Evolutionary conservation across 2,329 filamentous ascomycete species (phyloP), one percentile per base, ranked within the genome.

Genomic region (Fusarium anguioides): DNA sequence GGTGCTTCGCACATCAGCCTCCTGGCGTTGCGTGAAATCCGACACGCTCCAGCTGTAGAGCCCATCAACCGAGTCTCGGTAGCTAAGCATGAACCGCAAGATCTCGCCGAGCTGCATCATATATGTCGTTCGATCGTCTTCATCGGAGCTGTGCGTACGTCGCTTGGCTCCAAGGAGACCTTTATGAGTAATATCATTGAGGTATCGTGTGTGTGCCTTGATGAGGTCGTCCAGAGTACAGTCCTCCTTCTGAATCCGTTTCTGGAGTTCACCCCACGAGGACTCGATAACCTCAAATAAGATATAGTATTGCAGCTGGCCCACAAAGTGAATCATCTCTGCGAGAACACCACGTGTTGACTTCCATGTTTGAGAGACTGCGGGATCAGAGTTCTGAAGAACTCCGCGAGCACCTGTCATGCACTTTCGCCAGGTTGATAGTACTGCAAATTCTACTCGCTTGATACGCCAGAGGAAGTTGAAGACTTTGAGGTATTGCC

Each of bases 391-490:
- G 29, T 87, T 91, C 64, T 91, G 90, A 8, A 99, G 86, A 1
- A 98, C 94, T n/a, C 95, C 94, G 61, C 96, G 87, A 5, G 94
- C 89, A 41, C 96, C 96, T 0, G 96, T 99, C 89, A 97, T 98
- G 79, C 92, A 97, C 68, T 94, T 91, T 57, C 96, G 89, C 94
- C 96, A 99, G 37, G 93, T 96, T 14, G 91, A 93, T 7, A 91
- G 87, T 2, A 99, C 86, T 0, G 93, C 94, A 74, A 98, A 99
- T 75, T 99, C 96, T 49, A 99, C 96, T 26, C 96, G 91, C 81
- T 99, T 99, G 75, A 99, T 93, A 65, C 96, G 91, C 95, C 96
- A 99, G 5, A 99, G 86, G 75, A 99, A 97, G 79, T 99, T 99
- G 86, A 99, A 99, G 11, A 99, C 93, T 76, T 98, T 98, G 72